Conservation (phyloP, 108 stramenopile species). For the Conticribra weissflogii region DNA sequence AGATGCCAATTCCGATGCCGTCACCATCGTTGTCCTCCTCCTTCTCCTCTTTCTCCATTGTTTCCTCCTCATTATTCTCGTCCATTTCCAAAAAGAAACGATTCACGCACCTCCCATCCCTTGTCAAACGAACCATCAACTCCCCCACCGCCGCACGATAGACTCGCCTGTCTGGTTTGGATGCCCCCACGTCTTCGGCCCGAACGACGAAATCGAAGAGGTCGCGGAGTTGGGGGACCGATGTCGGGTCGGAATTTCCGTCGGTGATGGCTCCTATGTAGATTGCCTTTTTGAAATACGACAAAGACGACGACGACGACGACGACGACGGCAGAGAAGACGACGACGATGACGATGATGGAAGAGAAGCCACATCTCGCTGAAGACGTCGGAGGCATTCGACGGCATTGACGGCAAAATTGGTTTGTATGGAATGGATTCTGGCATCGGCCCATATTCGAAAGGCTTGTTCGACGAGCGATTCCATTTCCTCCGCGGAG, state of each 20-base stretch:
- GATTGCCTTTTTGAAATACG: too few relatives aligned
- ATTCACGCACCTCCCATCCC: slow-evolving; percentile 36
- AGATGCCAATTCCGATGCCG: not conserved
- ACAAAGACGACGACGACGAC: too few relatives aligned
- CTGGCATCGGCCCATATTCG: slow-evolving; percentile 69
- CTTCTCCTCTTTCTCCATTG: not conserved
- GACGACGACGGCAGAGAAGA: too few relatives aligned
- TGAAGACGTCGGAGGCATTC: slow-evolving; percentile 39
- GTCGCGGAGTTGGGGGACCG: slow-evolving; percentile 38
- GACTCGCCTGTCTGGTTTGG: slow-evolving; percentile 76
- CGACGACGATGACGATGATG: too few relatives aligned
- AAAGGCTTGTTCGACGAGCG: slow-evolving; percentile 59
- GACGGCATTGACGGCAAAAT: slow-evolving; percentile 58
- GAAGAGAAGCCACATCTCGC: too few relatives aligned
- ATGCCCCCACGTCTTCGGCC: slow-evolving; percentile 79
- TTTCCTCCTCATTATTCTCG: not conserved
- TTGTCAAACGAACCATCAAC: slow-evolving; percentile 22
- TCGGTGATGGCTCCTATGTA: slow-evolving; percentile 87
- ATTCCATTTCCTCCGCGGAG: slow-evolving; percentile 9
- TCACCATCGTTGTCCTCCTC: not conserved
- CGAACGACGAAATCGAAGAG: slow-evolving; percentile 82
- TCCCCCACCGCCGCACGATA: slow-evolving; percentile 62
- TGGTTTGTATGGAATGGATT: slow-evolving; percentile 60
- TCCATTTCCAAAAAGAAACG: slow-evolving; percentile 38
- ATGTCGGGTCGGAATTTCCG: slow-evolving; percentile 82